Conservation (phyloP, 352 stramenopile genomes). For the Hyaloperonospora arabidopsidis region DNA sequence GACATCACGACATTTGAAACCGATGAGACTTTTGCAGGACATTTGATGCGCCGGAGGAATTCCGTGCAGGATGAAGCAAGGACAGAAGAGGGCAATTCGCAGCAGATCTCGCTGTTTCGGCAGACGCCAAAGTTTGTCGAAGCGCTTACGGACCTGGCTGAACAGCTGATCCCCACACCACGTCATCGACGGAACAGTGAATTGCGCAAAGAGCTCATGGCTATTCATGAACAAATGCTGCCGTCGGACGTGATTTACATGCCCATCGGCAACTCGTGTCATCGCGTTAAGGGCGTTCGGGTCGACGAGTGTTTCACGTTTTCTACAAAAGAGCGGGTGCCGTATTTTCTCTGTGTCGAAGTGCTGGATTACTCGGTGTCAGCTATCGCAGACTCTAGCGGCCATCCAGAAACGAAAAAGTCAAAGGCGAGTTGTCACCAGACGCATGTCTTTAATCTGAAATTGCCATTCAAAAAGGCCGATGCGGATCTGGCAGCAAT, state of each 20-base stretch:
- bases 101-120: slow-evolving; percentile 61
- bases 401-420: slow-evolving; percentile 24
- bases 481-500: slow-evolving; percentile 5
- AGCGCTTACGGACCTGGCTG: slow-evolving; percentile 57
- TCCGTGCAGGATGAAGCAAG: slow-evolving; percentile 51
- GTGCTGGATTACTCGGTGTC: slow-evolving; percentile 63
- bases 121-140: slow-evolving; percentile 63
- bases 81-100: slow-evolving; percentile 47
- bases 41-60: slow-evolving; percentile 43
- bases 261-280: slow-evolving; percentile 64
- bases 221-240: slow-evolving; percentile 47
- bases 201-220: slow-evolving; percentile 36
- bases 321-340: slow-evolving; percentile 77
- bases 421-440: slow-evolving; percentile 22
- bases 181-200: slow-evolving; percentile 39
- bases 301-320: slow-evolving; percentile 79
- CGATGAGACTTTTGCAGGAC: slow-evolving; percentile 51
- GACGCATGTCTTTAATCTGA: slow-evolving; percentile 36
- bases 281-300: slow-evolving; percentile 64
- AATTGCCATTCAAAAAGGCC: slow-evolving; percentile 46
- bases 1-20: slow-evolving; percentile 24
- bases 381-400: slow-evolving; percentile 14
- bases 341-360: slow-evolving; percentile 76
- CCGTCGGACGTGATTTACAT: slow-evolving; percentile 75
- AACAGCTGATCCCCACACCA: slow-evolving; percentile 48